phyloP scores from a whole-genome alignment of 2,329 filamentous ascomycete species.

The Sphaerostilbella broomeana region DNA sequence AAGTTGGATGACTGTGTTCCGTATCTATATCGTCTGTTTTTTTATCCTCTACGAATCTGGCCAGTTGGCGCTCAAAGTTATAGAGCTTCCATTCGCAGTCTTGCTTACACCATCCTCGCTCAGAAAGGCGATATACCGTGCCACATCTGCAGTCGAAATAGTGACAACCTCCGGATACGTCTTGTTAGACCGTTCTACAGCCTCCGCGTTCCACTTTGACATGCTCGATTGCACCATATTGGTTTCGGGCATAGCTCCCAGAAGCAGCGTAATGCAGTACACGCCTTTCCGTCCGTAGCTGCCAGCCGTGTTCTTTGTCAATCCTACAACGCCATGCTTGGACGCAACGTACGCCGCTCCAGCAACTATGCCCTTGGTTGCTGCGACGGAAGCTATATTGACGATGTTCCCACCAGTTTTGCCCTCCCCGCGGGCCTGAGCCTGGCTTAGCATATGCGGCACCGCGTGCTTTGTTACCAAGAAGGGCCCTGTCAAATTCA shows the following conservation, averaged over 20 bases:
- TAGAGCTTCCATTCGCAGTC: slow-evolving; percentile 29
- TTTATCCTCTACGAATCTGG: slow-evolving; percentile 23
- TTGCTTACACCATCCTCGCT: slow-evolving; percentile 23
- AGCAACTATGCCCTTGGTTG: slow-evolving; percentile 31
- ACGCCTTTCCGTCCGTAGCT: slow-evolving; percentile 50
- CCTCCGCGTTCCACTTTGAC: slow-evolving; percentile 28
- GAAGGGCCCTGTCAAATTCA: slow-evolving; percentile 52
- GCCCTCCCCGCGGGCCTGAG: background rate
- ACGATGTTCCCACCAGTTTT: slow-evolving; percentile 39
- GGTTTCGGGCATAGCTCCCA: slow-evolving; percentile 36
- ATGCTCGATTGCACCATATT: slow-evolving; percentile 44
- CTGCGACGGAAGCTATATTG: slow-evolving; percentile 45
- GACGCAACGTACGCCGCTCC: slow-evolving; percentile 46
- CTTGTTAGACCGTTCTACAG: slow-evolving; percentile 21
- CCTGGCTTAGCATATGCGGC: slow-evolving; percentile 20
- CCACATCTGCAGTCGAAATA: slow-evolving; percentile 31
- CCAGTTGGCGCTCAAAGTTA: slow-evolving; percentile 32
- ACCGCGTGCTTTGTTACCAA: slow-evolving; percentile 46
- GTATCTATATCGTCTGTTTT: background rate
- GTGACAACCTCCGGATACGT: slow-evolving; percentile 24
- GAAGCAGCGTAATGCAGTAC: slow-evolving; percentile 39
- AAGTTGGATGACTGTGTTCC: slow-evolving; percentile 1
- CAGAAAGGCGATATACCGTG: slow-evolving; percentile 33
- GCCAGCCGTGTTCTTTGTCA: slow-evolving; percentile 52
- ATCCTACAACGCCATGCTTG: slow-evolving; percentile 48